Evolutionary conservation across 2,329 filamentous ascomycete genomes (phyloP), one percentile per base, ranked within the genome.

Genomic region (Epichloe brachyelytri): DNA sequence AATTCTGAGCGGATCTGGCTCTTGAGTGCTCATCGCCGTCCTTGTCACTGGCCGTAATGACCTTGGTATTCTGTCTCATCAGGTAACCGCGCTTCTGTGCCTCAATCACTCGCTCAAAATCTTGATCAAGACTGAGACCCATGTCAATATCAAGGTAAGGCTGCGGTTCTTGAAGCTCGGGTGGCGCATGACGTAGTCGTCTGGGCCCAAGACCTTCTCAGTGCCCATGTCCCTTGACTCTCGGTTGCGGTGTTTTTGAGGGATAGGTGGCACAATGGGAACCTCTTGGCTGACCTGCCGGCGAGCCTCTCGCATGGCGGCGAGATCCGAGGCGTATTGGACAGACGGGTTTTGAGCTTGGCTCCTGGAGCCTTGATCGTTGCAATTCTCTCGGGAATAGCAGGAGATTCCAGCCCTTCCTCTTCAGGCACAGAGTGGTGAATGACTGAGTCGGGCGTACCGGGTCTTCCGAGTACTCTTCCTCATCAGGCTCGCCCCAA

Each of bases 31-130:
- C 63, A 65, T 84, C 73, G 34, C 73, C 69, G 55, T 85, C 76
- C 57, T 85, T 84, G 66, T 88, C 84, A 64, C 84, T 95, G n/a
- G 93, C 93, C 47, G 95, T 82, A 48, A 98, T 88, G 50, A 98
- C 79, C 68, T 97, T 97, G 3, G 91, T 97, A 69, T 97, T 98
- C 62, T 98, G 91, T 62, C 93, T 83, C 91, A 97, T 98, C 44
- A 97, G 77, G 64, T 98, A 98, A 51, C 93, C 93, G 73, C 94
- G 90, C 89, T 97, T 97, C 85, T 96, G 90, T 65, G 84, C 79
- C 71, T 96, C 89, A 61, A 97, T 94, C 51, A 97, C 87, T 54
- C 91, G 81, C 62, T 97, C 89, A 68, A 97, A 96, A 65, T 96
- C 93, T 61, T 86, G 80, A 61, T 95, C 88, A 44, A 97, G 78